Evolutionary conservation across 305 asterid species (phyloP).

Genomic region (Solanum hybrid): DNA sequence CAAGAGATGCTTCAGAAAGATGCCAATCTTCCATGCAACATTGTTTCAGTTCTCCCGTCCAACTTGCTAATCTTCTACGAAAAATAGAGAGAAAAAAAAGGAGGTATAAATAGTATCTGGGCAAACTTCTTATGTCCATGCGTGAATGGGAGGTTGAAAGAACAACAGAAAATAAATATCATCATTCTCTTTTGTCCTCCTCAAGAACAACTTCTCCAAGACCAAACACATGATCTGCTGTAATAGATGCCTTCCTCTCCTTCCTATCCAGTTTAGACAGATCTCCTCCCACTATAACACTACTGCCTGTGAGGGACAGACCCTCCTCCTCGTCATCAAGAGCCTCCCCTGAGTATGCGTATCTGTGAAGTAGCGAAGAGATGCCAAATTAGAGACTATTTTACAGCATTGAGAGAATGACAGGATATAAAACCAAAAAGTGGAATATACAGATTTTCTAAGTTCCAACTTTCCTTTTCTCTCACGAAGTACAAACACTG

Average conservation of each 20-base stretch:
- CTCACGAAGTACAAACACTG: not conserved
- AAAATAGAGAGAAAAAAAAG: not conserved
- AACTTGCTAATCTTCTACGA: not conserved
- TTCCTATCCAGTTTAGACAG: conserved; percentile 51
- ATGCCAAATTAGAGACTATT: not conserved
- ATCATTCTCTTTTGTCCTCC: conserved; percentile 81
- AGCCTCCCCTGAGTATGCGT: conserved; percentile 57
- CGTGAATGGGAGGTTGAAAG: not conserved
- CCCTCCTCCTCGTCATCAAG: conserved; percentile 84
- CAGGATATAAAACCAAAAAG: not conserved
- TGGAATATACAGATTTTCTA: not conserved
- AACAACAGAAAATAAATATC: not conserved
- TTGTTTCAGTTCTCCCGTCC: not conserved
- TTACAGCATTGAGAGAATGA: not conserved
- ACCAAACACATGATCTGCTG: conserved; percentile 63
- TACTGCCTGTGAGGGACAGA: conserved; percentile 51
- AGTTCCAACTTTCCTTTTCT: not conserved
- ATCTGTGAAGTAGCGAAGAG: conserved; percentile 30
- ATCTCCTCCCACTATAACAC: conserved; percentile 58
- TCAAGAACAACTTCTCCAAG: conserved; percentile 54
- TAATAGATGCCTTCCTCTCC: conserved; percentile 54
- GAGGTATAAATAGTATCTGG: not conserved
- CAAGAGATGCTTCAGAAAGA: not conserved
- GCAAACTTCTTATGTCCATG: not conserved
- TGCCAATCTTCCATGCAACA: not conserved